phyloP scores from a whole-genome alignment of 352 stramenopile species.

The Phytopythium oedochilum region DNA sequence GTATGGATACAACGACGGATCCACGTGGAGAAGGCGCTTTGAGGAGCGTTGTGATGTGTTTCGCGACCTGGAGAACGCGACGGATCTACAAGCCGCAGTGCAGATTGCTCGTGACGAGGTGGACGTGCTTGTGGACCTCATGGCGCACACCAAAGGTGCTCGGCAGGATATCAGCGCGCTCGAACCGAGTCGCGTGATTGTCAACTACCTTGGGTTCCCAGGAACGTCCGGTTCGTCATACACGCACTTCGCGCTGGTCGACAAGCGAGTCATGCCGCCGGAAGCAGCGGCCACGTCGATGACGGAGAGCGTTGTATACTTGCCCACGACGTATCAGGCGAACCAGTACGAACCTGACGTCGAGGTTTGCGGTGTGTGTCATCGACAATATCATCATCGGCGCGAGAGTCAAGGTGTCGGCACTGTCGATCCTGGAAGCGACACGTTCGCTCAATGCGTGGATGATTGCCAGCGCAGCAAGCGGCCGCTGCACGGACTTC shows the following conservation, averaged over 20 bases:
- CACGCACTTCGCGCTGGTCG: constrained; percentile 79
- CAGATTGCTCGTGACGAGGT: constrained; percentile 53
- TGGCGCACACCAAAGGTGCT: constrained; percentile 86
- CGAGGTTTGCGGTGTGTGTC: constrained; percentile 13
- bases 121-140: constrained; percentile 90
- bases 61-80: constrained; percentile 42
- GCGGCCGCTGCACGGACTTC: constrained; percentile 22
- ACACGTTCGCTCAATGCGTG: not conserved
- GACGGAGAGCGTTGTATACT: constrained; percentile 85
- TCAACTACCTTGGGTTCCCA: constrained; percentile 92
- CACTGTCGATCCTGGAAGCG: not conserved
- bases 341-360: constrained; percentile 73
- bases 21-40: constrained; percentile 50
- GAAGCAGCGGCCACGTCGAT: constrained; percentile 38
- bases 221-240: constrained; percentile 77
- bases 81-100: constrained; percentile 49
- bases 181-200: constrained; percentile 50
- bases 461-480: constrained; percentile 12
- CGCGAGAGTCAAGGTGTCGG: not conserved
- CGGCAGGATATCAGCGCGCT: constrained; percentile 57
- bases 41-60: constrained; percentile 53
- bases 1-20: constrained; percentile 79
- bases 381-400: not conserved
- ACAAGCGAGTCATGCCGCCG: constrained; percentile 58
- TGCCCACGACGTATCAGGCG: constrained; percentile 89